A percentile compares a stretch with the other conserved stretches of the same genome.
Evolutionary conservation across 1,139 yeast genomes (phyloP).

Genomic region (Sugiyamaella xylanicola): DNA sequence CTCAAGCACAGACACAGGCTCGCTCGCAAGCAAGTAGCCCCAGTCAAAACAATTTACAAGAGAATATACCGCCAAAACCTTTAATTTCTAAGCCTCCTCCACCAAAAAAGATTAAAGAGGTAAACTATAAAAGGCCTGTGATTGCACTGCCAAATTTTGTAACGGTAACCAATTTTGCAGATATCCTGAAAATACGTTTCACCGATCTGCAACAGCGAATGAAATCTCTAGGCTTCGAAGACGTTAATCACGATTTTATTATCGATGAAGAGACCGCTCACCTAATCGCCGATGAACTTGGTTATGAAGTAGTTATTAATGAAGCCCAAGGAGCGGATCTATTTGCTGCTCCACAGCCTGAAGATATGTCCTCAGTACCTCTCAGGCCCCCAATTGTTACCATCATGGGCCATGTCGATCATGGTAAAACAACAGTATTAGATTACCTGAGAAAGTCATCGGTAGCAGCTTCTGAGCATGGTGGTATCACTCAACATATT

Average conservation of each 20-base stretch:
- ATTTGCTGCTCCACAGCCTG: conserved; percentile 48
- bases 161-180: conserved; percentile 75
- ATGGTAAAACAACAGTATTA: conserved; percentile 92
- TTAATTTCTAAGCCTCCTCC: conserved; percentile 2
- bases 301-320: conserved; percentile 60
- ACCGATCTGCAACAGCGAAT: conserved; percentile 61
- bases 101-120: conserved; percentile 14
- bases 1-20: not conserved
- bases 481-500: conserved; percentile 97
- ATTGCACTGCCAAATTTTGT: conserved; percentile 71
- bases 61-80: not conserved
- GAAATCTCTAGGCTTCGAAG: conserved; percentile 72
- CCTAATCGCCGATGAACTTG: conserved; percentile 85
- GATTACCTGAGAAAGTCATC: conserved; percentile 84
- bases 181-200: conserved; percentile 65
- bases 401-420: conserved; percentile 99
- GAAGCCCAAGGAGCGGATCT: conserved; percentile 67
- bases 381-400: conserved; percentile 93
- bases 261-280: conserved; percentile 84
- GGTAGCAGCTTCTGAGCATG: conserved; percentile 82
- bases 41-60: not conserved
- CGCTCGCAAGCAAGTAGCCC: not conserved
- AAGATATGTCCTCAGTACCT: conserved; percentile 47
- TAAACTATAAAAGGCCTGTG: conserved; percentile 26
- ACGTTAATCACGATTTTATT: conserved; percentile 73